A percentile compares a stretch with the other conserved stretches of the same genome.
Evolutionary conservation across 768 basidiomycete genomes (phyloP).

Genomic region (Steccherinum ochraceum): DNA sequence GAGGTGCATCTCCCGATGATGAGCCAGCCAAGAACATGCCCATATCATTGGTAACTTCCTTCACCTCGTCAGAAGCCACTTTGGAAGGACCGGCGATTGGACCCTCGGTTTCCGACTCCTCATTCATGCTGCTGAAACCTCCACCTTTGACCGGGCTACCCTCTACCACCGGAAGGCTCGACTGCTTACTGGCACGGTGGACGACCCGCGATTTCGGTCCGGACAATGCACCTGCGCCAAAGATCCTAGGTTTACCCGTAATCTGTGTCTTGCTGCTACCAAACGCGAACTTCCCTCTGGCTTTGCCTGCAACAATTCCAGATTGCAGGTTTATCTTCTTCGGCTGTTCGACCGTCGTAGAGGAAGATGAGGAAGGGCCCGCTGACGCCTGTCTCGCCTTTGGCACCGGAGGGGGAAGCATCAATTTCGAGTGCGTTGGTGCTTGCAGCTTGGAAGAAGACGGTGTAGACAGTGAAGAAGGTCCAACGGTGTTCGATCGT

Average conservation of each 20-base stretch:
- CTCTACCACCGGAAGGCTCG: constrained; percentile 36
- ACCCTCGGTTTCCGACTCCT: neutral
- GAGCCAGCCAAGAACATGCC: neutral
- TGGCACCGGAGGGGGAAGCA: constrained; percentile 17
- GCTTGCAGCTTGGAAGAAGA: constrained; percentile 7
- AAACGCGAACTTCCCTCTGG: constrained; percentile 3
- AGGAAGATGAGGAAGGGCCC: neutral
- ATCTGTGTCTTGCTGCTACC: neutral
- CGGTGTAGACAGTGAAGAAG: constrained; percentile 10
- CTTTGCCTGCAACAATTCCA: constrained; percentile 18
- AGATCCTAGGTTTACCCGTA: constrained; percentile 8
- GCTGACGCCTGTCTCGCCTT: constrained; percentile 1
- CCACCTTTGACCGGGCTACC: constrained; percentile 42
- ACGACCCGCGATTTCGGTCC: constrained; percentile 15
- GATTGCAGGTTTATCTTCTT: constrained; percentile 16
- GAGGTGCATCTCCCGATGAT: neutral
- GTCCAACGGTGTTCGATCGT: constrained; percentile 8
- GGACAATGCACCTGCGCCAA: constrained; percentile 9
- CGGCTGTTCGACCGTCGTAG: neutral
- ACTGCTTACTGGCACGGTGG: constrained; percentile 35
- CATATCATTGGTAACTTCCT: neutral
- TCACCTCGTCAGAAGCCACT: neutral
- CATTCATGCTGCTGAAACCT: constrained; percentile 3
- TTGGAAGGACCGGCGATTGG: neutral
- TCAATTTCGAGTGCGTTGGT: constrained; percentile 11